Evolutionary conservation across 495 filamentous ascomycete genomes (phyloP).

Genomic region (Penicillium cosmopolitanum): DNA sequence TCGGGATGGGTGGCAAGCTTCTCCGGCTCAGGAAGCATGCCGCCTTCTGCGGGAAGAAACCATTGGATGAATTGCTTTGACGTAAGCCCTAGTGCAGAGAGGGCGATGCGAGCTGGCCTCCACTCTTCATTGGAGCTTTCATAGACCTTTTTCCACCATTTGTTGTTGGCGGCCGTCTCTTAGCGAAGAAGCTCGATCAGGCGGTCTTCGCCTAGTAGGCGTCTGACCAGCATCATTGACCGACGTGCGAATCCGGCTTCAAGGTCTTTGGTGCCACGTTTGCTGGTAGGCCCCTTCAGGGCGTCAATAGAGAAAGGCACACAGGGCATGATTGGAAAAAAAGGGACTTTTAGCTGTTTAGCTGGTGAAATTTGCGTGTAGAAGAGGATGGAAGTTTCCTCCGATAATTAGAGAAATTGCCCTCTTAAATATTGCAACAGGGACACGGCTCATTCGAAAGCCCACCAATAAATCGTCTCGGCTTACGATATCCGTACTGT

Average conservation of each 20-base stretch:
- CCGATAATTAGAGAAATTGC: too few species aligned
- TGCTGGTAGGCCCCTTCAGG: not conserved
- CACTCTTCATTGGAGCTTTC: not conserved
- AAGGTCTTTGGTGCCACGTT: not conserved
- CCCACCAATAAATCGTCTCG: too few species aligned
- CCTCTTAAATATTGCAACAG: too few species aligned
- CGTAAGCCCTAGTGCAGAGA: not conserved
- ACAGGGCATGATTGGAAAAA: not conserved
- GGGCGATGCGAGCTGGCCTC: not conserved
- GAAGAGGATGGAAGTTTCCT: too few species aligned
- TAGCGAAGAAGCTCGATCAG: not conserved
- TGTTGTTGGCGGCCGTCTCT: not conserved
- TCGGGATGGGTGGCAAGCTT: constrained; percentile 5
- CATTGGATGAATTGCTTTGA: constrained; percentile 1
- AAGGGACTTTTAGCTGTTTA: too few species aligned
- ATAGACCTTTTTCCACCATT: not conserved
- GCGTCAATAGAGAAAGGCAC: not conserved
- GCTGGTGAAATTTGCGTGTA: too few species aligned
- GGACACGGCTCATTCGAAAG: too few species aligned
- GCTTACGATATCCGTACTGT: too few species aligned
- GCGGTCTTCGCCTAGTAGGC: not conserved
- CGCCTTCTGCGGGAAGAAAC: not conserved
- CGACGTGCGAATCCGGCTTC: not conserved
- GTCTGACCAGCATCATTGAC: not conserved
- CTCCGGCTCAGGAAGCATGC: not conserved